Evolutionary conservation across 2,329 filamentous ascomycete genomes (phyloP), one percentile per base, ranked within the genome.

Genomic region (Escovopsis sp.): DNA sequence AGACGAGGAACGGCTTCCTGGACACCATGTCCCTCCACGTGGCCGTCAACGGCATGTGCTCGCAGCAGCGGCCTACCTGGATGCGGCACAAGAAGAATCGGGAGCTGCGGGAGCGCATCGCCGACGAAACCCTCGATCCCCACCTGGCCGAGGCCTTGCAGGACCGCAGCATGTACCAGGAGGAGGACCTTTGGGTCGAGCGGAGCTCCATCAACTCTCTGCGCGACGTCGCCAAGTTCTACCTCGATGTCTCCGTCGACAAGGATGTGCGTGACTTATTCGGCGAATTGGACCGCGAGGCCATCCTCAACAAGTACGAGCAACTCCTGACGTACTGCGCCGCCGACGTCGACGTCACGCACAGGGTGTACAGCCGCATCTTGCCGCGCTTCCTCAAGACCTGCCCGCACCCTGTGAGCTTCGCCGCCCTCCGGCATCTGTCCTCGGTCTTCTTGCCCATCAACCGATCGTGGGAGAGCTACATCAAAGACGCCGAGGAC

Each of bases 1-100:
- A 94, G 54, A 79, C 84, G 1, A 73, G 76, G 27, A 96, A 86
- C 46, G 79, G 74, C 30, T 98, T 94, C 52, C 60, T 98, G 35
- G 90, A 98, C 54, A 98, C 90, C 21, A 98, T 98, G 90, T 96
- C 88, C 2, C 63, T 98, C 15, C 90, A 98, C 53, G 88, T 94
- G 7, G 92, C 92, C 3, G 88, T 94, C 17, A 98, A 98, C 52
- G 90, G 90, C 42, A 98, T 98, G 90, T 98, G 90, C 57, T 96
- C 90, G 16, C 79, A 82, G 44, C 90, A 98, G 56, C 73, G 90
- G 34, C 90, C 92, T 8, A 94, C 84, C 0, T 98, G 90, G 90
- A 86, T 94, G 78, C 92, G 84, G 55, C 84, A 94, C 56, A 82
- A 85, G 53, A 98, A 98, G 61, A 85, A 79, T 44, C 71, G 79